Evolutionary conservation across 306 rosid genomes (phyloP).

Genomic region (Dicorynia guianensis): DNA sequence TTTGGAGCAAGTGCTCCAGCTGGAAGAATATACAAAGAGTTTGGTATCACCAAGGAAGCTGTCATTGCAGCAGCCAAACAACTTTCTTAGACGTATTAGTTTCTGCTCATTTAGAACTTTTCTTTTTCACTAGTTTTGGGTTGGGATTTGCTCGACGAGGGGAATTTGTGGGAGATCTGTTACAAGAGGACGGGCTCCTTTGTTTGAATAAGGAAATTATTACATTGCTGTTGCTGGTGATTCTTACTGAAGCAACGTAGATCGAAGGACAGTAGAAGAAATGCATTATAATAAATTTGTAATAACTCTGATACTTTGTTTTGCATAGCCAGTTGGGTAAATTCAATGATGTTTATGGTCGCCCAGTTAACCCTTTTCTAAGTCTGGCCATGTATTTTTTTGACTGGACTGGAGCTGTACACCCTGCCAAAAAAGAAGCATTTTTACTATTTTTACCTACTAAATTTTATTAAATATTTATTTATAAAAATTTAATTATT

Average conservation of each 20-base stretch:
- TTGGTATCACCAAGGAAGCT: constrained; percentile 88
- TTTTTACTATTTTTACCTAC: no score
- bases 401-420: neutral
- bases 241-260: constrained; percentile 46
- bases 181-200: constrained; percentile 42
- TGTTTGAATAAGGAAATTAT: constrained; percentile 52
- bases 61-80: constrained; percentile 89
- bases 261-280: constrained; percentile 43
- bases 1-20: constrained; percentile 99
- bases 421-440: no score
- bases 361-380: neutral
- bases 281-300: constrained; percentile 51
- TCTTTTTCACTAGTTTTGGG: constrained; percentile 33
- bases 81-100: constrained; percentile 48
- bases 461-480: no score
- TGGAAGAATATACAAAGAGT: constrained; percentile 86
- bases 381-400: neutral
- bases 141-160: constrained; percentile 45
- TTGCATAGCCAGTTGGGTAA: constrained; percentile 46
- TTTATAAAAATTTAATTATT: no score
- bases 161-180: constrained; percentile 41
- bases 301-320: constrained; percentile 54
- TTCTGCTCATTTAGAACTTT: constrained; percentile 38
- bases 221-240: constrained; percentile 47
- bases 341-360: constrained; percentile 45